phyloP scores from a whole-genome alignment of 2,329 filamentous ascomycete species.

The Exophiala dermatitidis region DNA sequence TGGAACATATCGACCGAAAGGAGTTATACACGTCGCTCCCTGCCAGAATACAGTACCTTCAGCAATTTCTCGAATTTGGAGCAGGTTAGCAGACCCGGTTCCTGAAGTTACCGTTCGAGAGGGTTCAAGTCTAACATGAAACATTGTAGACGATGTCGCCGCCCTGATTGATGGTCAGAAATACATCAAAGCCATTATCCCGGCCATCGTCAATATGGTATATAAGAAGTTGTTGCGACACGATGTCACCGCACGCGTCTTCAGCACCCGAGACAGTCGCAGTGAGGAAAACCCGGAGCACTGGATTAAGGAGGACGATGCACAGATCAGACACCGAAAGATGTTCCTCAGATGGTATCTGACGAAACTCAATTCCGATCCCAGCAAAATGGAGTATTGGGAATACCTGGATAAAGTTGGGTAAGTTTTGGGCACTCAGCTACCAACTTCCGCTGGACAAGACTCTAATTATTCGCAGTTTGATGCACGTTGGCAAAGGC shows the following conservation, averaged over 20 bases:
- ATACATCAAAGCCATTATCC: slow-evolving; percentile 75
- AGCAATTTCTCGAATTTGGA: slow-evolving; percentile 69
- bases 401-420: slow-evolving; percentile 78
- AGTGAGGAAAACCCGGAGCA: slow-evolving; percentile 62
- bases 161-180: slow-evolving; percentile 62
- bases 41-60: slow-evolving; percentile 62
- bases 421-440: slow-evolving; percentile 37
- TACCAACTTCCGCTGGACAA: neutral
- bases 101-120: neutral
- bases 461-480: slow-evolving; percentile 35
- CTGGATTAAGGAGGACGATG: slow-evolving; percentile 58
- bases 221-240: slow-evolving; percentile 74
- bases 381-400: slow-evolving; percentile 70
- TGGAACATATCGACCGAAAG: slow-evolving; percentile 20
- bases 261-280: slow-evolving; percentile 54
- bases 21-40: slow-evolving; percentile 21
- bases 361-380: slow-evolving; percentile 66
- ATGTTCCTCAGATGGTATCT: slow-evolving; percentile 71
- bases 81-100: slow-evolving; percentile 47
- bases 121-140: neutral
- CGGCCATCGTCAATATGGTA: slow-evolving; percentile 74
- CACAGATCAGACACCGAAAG: slow-evolving; percentile 69
- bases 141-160: slow-evolving; percentile 57
- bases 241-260: slow-evolving; percentile 74
- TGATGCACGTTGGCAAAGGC: slow-evolving; percentile 75